A percentile compares a stretch with the other conserved stretches of the same genome.
Evolutionary conservation across 2,329 filamentous ascomycete species (phyloP).

Genomic region (Arthrinium phaeospermum): DNA sequence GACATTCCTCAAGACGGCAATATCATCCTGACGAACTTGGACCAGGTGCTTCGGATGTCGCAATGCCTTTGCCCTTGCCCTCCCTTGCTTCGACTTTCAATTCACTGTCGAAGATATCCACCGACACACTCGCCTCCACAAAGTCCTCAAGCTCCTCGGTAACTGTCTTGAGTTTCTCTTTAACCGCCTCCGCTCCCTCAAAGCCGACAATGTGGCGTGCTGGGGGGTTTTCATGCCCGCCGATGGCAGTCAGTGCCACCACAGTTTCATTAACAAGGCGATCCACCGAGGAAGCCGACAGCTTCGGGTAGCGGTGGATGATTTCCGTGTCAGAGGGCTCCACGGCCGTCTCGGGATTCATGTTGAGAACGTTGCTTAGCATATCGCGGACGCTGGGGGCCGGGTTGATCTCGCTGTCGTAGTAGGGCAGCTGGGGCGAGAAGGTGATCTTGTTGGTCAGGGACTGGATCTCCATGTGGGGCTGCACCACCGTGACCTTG

Average conservation of each 20-base stretch:
- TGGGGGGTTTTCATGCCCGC: slow-evolving; percentile 94
- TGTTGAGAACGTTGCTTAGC: slow-evolving; percentile 78
- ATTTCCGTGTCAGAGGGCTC: slow-evolving; percentile 50
- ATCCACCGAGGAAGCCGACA: slow-evolving; percentile 72
- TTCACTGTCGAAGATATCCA: slow-evolving; percentile 73
- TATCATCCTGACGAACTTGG: slow-evolving; percentile 23
- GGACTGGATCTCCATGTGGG: slow-evolving; percentile 88
- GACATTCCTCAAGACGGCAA: background rate
- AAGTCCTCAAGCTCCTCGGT: slow-evolving; percentile 97
- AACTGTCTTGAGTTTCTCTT: slow-evolving; percentile 95
- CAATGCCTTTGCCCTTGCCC: slow-evolving; percentile 33
- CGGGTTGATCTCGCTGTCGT: slow-evolving; percentile 71
- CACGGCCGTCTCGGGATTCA: slow-evolving; percentile 69
- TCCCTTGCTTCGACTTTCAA: slow-evolving; percentile 57
- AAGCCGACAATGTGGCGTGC: slow-evolving; percentile 91
- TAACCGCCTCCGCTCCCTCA: slow-evolving; percentile 85
- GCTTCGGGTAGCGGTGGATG: slow-evolving; percentile 73
- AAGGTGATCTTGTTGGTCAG: slow-evolving; percentile 88
- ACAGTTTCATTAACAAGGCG: slow-evolving; percentile 86
- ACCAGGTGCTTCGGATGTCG: slow-evolving; percentile 21
- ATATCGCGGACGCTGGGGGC: slow-evolving; percentile 86
- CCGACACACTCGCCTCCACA: slow-evolving; percentile 84
- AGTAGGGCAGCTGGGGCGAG: slow-evolving; percentile 73
- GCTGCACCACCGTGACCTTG: slow-evolving; percentile 94
- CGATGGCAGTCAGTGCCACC: slow-evolving; percentile 88